Base-by-base conservation (phyloP, 2,329 filamentous ascomycete species). In the Gremmenia infestans region DNA sequence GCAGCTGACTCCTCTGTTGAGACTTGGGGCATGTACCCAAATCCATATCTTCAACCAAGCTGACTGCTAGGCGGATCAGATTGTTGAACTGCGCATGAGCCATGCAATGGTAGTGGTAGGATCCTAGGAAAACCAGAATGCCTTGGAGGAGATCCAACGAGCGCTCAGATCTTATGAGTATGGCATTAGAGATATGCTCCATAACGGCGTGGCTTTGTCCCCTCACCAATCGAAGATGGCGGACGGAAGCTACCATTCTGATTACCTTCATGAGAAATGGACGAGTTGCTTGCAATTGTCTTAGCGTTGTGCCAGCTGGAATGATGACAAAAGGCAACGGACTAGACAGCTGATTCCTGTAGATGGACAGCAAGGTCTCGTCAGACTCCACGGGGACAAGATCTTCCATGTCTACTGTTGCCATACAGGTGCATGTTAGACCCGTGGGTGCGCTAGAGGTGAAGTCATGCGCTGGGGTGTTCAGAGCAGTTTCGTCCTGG, bases 71-170 rank as follows among this genome's bases (percentile, higher is more conserved):
- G 8, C 76, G 72, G 2, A 81, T 64, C 3, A 82, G 67, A 51
- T 78, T 81, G 61, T 76, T 75, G 12, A 82, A 65, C 57, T 82
- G 80, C 0, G 74, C 72, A 51, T 81, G 79, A 65, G 77, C 72
- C 58, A 80, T 73, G 60, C 78, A 81, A 62, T 81, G 79, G 50
- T 81, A 77, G 48, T 81, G 79, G 54, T 81, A 80, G 72, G 74
- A 81, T 0, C 74, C 74, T 2, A 79, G 59, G 25, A 81, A 73
- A 0, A 81, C 72, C 2, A 81, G 64, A 3, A 81, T 72, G 0
- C 77, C 76, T 53, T 77, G 71, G 0, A 81, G 65, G 2, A 81
- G 63, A 55, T 81, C 79, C 11, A 81, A 59, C 0, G 78, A 80
- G 15, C 77, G 69, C 52, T 79, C 76, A 0, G 76, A 78, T 1